Conservation (phyloP, 1,284 basidiomycete species). For the Microbotryomycetes sp. region DNA sequence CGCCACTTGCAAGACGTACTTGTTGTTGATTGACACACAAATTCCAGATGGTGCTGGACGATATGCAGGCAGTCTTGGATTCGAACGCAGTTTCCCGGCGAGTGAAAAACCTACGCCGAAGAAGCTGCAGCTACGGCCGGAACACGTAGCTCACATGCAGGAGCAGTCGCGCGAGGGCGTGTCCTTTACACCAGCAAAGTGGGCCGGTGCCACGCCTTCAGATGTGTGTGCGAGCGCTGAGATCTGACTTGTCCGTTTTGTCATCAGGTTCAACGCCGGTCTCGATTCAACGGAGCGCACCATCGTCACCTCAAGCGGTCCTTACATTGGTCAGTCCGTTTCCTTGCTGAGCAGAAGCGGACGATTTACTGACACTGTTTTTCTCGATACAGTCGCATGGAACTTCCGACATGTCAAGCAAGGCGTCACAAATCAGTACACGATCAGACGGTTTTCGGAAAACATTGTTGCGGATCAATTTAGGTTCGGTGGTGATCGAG, state of each 20-base stretch:
- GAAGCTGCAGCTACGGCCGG: conserved; percentile 77
- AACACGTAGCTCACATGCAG: conserved; percentile 95
- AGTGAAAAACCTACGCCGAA: conserved; percentile 86
- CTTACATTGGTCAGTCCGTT: conserved; percentile 62
- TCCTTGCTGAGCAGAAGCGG: not conserved
- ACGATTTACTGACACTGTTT: conserved; percentile 4
- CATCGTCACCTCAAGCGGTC: conserved; percentile 94
- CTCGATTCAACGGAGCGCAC: conserved; percentile 76
- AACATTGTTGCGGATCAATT: conserved; percentile 93
- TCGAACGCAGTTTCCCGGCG: conserved; percentile 88
- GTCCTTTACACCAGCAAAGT: conserved; percentile 86
- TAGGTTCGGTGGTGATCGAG: conserved; percentile 88
- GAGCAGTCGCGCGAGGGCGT: conserved; percentile 53
- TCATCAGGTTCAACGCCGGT: conserved; percentile 78
- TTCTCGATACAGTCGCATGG: conserved; percentile 37
- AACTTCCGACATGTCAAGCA: conserved; percentile 93
- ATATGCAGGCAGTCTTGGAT: conserved; percentile 31
- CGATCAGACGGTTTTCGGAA: conserved; percentile 81
- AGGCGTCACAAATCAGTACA: conserved; percentile 82
- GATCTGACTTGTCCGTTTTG: not conserved
- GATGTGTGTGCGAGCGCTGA: not conserved
- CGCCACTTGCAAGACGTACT: conserved; percentile 90
- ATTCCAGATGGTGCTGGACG: conserved; percentile 48
- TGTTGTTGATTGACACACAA: conserved; percentile 89
- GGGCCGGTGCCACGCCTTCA: conserved; percentile 12